Evolutionary conservation across 192 early-diverging fungal species (phyloP), one percentile per base, ranked within the genome.

Genomic region (Gamsiella multidivaricata): DNA sequence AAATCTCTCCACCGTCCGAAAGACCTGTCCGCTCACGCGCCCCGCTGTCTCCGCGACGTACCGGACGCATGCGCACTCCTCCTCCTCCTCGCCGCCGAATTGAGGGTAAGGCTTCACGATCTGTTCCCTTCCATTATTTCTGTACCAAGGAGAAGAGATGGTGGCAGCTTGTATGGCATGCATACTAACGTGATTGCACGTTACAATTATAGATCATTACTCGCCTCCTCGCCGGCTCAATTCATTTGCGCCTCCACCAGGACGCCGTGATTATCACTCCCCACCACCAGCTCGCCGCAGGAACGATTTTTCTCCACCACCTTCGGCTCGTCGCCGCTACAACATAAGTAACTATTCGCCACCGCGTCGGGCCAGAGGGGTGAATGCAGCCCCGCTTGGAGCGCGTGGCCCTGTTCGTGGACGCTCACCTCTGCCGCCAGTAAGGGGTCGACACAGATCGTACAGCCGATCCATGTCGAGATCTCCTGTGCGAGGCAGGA

Each of bases 401-500:
- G 36, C 28, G 25, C 74, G 74, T 20, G 56, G 17, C n/a, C 29
- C 56, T 12, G 61, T 22, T 14, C 60, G 74, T 33, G 65, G 65
- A 46, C 65, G 65, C 20, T 78, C 74, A 17, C 74, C 74, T 46
- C 54, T 65, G 11, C 70, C 74, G 14, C 42, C 53, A 17, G 11
- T 31, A 3, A 42, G 74, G 20, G 54, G 65, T 34, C 63, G 65
- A 6, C 43, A 46, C 2, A 37, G 50, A 62, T 68, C 74, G 5
- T 71, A 49, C 36, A 71, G 69, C 22, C 57, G 71, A 31, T 75
- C 71, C 23, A 33, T 75, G 6, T 76, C 73, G 18, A 61, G 65
- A 23, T 78, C 74, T 11, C 74, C 74, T 15, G 49, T 78, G 29
- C 74, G 74, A 31, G 74, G 74, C 26, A 54, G 74, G 25, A 78